Base-by-base conservation (phyloP, 768 basidiomycete species). In the Dendrothele bispora region DNA sequence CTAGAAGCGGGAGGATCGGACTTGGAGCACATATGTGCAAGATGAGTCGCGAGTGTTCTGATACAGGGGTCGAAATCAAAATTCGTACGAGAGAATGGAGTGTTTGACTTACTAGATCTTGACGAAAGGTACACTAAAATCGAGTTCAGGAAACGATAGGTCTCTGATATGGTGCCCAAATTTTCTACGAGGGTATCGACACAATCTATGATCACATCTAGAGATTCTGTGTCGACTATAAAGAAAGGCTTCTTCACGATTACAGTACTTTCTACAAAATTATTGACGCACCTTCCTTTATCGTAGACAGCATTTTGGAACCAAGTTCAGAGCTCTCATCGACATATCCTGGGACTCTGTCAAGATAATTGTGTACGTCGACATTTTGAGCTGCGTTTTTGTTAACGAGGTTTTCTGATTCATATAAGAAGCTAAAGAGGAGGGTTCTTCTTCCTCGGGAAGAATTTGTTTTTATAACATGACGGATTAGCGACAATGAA, bases 181-280 rank as follows among this genome's bases (percentile, higher is more conserved):
- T 91, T 86, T 8, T 77, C 69, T 4, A 74, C 59, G 20, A 92
- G 64, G 4, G 81, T 84, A 55, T 90, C 84, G 15, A 83, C 64
- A 17, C 88, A 88, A 61, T 93, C 91, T 28, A 93, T 72, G 43
- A 87, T 61, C 20, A 90, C 76, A 51, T 73, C 77, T 24, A 88
- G 49, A n/a, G 83, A 71, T 25, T 74, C 72, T 25, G 70, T 32
- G 25, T 72, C 55, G 38, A 64, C 77, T 77, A 60, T n/a, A n/a
- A n/a, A n/a, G n/a, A n/a, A n/a, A n/a, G n/a, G n/a, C n/a, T n/a
- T n/a, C n/a, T n/a, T n/a, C n/a, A n/a, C n/a, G n/a, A n/a, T n/a
- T n/a, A n/a, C n/a, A n/a, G n/a, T n/a, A n/a, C n/a, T n/a, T n/a
- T n/a, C n/a, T 7, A 29, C 17, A 11, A 28, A 35, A 21, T 12